Evolutionary conservation across 2,329 filamentous ascomycete genomes (phyloP), one percentile per base, ranked within the genome.

Genomic region (Alternaria viburni): DNA sequence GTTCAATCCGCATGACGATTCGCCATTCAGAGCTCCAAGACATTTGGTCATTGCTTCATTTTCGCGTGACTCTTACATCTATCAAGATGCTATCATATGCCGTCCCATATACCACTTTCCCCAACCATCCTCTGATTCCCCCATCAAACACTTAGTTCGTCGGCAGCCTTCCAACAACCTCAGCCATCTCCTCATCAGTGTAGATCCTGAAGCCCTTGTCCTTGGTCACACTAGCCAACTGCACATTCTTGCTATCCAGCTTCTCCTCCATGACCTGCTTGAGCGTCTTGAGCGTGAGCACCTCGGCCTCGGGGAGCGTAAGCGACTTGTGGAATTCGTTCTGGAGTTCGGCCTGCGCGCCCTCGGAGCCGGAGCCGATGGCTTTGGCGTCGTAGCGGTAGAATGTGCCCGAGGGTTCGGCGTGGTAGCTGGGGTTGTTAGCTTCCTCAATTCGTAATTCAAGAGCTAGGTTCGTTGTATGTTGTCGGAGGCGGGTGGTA

Each of bases 231-330:
- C 95, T 98, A 57, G 96, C 96, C 73, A 99, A 83, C 85, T 99
- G 96, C 70, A 99, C 96, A 79, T 99, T 99, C 89, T 99, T 99
- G 69, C 93, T 88, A 80, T 99, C 96, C 65, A 99, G 87, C 86
- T 99, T 99, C 89, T 99, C 96, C 84, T 99, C 96, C 96, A 99
- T 99, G 73, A 99, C 96, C 84, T 99, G 96, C 88, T 98, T 99
- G 81, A 99, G 83, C 41, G 96, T 99, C 89, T 98, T 98, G 77
- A 99, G 86, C 55, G 97, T 94, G 70, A 99, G 85, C 4, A 94
- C 96, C 85, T 99, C 96, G 62, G 96, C 96, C 79, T 99, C 96
- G 61, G 88, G 85, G 67, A 99, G 90, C 45, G 94, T 97, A 68
- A 99, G 87, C 61, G 95, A 98, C 88, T 96, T 97, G 86, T 99